Evolutionary conservation across 2,329 filamentous ascomycete species (phyloP).

Genomic region (Diaporthe sp.): DNA sequence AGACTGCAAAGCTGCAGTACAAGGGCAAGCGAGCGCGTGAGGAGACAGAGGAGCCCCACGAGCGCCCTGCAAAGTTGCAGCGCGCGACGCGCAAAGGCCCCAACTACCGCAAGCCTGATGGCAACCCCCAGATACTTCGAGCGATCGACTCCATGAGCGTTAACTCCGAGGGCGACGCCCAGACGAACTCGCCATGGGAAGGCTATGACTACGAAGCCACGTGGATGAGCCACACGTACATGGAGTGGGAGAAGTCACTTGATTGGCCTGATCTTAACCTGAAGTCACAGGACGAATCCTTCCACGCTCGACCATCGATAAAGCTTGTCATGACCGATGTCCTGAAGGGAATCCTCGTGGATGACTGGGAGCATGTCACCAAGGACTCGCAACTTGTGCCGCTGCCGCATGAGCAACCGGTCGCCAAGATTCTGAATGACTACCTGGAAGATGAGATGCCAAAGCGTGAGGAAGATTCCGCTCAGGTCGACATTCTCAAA

Average conservation of each 20-base stretch:
- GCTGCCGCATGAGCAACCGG: constrained; percentile 82
- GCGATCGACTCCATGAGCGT: neutral
- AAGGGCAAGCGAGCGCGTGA: constrained; percentile 25
- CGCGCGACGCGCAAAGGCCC: neutral
- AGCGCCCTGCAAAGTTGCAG: constrained; percentile 34
- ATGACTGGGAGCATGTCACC: constrained; percentile 99
- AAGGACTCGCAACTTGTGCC: constrained; percentile 93
- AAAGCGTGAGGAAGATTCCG: constrained; percentile 74
- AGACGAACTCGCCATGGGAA: neutral
- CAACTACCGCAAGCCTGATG: neutral
- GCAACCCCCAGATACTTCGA: neutral
- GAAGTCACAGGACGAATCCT: constrained; percentile 82
- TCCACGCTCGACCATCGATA: constrained; percentile 86
- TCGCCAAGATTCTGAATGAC: constrained; percentile 83
- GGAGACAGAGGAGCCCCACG: neutral
- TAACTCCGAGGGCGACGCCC: neutral
- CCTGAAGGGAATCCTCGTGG: constrained; percentile 92
- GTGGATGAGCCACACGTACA: constrained; percentile 19
- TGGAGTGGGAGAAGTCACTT: neutral
- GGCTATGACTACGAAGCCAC: neutral
- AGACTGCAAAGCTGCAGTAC: constrained; percentile 27
- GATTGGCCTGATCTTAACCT: constrained; percentile 3
- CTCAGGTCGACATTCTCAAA: constrained; percentile 87
- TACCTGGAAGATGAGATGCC: constrained; percentile 80
- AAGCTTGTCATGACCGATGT: constrained; percentile 89